Conservation (phyloP, 768 basidiomycete species). For the Filobasidium floriforme region DNA sequence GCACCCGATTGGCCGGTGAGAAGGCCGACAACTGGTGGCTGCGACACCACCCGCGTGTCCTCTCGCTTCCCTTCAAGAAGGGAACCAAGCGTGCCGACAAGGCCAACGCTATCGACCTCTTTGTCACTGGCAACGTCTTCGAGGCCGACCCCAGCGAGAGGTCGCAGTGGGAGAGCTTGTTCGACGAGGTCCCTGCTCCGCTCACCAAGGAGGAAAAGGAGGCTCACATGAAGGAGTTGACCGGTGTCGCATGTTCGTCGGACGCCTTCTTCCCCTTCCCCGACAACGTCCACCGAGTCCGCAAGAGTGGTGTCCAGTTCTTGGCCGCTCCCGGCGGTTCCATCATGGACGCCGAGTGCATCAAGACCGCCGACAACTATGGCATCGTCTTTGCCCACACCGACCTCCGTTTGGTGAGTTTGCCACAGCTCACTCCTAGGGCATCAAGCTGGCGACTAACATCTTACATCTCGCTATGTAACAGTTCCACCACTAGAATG, state of each 20-base stretch:
- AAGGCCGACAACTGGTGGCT: slow-evolving; percentile 99
- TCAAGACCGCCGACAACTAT: slow-evolving; percentile 92
- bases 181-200: slow-evolving; percentile 61
- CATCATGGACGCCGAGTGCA: slow-evolving; percentile 94
- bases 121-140: slow-evolving; percentile 69
- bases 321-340: slow-evolving; percentile 78
- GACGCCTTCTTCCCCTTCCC: slow-evolving; percentile 99
- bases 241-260: slow-evolving; percentile 83
- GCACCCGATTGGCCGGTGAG: slow-evolving; percentile 90
- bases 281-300: slow-evolving; percentile 90
- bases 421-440: slow-evolving; percentile 6
- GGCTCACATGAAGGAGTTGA: slow-evolving; percentile 65
- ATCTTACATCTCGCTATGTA: not conserved
- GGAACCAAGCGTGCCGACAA: slow-evolving; percentile 97
- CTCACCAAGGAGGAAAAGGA: slow-evolving; percentile 64
- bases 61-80: slow-evolving; percentile 89
- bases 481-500: slow-evolving; percentile 25
- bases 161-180: slow-evolving; percentile 80
- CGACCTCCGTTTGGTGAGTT: slow-evolving; percentile 79
- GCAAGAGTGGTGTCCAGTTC: slow-evolving; percentile 84
- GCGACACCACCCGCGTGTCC: slow-evolving; percentile 88
- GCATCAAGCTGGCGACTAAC: not conserved
- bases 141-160: slow-evolving; percentile 80
- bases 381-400: slow-evolving; percentile 87
- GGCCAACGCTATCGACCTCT: slow-evolving; percentile 95